Conservation (phyloP, 2,329 filamentous ascomycete species). For the Calonectria fujianensis region DNA sequence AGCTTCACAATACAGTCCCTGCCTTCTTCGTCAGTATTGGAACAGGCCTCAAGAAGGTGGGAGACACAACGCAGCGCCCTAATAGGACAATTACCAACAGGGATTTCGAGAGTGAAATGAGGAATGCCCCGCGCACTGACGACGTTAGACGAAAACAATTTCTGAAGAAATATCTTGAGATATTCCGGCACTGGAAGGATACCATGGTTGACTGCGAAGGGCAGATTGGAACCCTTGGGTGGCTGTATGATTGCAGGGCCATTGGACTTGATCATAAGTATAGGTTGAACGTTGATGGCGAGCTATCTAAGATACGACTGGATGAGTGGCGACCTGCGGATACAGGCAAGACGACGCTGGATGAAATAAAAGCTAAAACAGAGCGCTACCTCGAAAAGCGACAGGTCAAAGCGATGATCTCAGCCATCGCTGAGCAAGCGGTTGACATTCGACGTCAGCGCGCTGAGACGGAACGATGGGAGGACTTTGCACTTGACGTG, state of each 20-base stretch:
- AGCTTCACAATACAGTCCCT: not conserved
- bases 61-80: not conserved
- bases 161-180: conserved; percentile 10
- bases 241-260: not conserved
- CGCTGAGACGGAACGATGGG: not conserved
- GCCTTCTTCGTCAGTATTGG: conserved; percentile 29
- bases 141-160: conserved; percentile 5
- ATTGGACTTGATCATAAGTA: not conserved
- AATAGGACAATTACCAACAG: not conserved
- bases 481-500: not conserved
- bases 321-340: conserved; percentile 29
- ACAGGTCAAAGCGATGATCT: not conserved
- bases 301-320: not conserved
- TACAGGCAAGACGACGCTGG: not conserved
- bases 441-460: not conserved
- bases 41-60: conserved; percentile 4
- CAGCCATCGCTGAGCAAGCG: not conserved
- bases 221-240: conserved; percentile 8
- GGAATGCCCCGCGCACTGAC: not conserved
- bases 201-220: conserved; percentile 30
- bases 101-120: not conserved
- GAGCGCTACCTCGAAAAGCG: not conserved
- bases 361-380: not conserved
- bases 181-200: conserved; percentile 18
- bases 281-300: conserved; percentile 21